These are phyloP conservation scores for Epichloe bromicola DNA, from an alignment of 2,329 filamentous ascomycete species.

Conservation along the genomic window DNA sequence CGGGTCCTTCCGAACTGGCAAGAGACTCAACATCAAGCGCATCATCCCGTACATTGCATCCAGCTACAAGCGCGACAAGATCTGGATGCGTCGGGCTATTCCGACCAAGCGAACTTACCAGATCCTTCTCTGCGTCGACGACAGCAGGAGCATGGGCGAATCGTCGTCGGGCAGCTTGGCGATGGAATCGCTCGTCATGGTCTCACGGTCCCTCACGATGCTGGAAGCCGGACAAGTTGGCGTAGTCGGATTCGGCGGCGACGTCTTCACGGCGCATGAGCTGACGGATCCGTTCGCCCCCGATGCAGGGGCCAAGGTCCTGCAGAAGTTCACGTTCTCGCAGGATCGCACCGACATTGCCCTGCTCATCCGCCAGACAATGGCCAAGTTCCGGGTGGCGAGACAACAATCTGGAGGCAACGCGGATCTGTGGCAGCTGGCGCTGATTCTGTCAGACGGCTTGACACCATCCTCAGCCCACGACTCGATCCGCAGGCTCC, in stretches of 20 bases:
- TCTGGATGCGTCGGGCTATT: constrained; percentile 92
- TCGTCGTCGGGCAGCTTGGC: constrained; percentile 63
- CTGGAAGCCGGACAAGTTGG: constrained; percentile 91
- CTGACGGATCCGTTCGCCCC: constrained; percentile 71
- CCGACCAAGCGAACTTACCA: constrained; percentile 94
- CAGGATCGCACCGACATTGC: constrained; percentile 80
- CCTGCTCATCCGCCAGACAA: constrained; percentile 61
- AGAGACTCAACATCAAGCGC: constrained; percentile 96
- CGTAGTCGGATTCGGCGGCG: constrained; percentile 76
- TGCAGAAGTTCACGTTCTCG: constrained; percentile 73
- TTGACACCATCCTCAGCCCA: constrained; percentile 75
- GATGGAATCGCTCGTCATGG: constrained; percentile 86
- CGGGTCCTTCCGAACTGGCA: constrained; percentile 92
- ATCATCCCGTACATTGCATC: constrained; percentile 99
- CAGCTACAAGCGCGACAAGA: constrained; percentile 97
- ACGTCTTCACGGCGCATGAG: constrained; percentile 73
- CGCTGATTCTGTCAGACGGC: constrained; percentile 86
- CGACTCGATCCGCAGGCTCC: constrained; percentile 65
- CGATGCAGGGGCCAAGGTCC: constrained; percentile 63
- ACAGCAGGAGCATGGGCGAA: constrained; percentile 89
- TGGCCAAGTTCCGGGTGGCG: constrained; percentile 70
- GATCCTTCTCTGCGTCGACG: constrained; percentile 93
- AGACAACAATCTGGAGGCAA: constrained; percentile 42
- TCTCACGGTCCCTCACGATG: constrained; percentile 77
- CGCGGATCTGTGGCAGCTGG: constrained; percentile 85